These are phyloP conservation scores for Vaccinium macrocarpon DNA, from an alignment of 148 eudicot genomes.

Conservation along the genomic window DNA sequence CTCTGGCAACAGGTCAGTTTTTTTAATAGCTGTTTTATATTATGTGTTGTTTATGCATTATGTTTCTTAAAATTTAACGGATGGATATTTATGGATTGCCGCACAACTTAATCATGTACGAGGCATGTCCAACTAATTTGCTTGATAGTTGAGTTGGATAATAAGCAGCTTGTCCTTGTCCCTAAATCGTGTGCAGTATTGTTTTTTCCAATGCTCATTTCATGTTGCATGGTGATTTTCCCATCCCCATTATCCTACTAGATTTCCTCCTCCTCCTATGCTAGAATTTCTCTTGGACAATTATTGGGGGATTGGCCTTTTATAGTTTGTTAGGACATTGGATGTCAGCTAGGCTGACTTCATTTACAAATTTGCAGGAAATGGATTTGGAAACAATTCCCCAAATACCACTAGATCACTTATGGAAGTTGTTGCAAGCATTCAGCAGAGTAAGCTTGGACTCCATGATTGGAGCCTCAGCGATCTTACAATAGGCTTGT, in stretches of 20 bases:
- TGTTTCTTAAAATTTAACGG: neutral
- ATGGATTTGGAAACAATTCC: slow-evolving; percentile 48
- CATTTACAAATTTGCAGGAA: slow-evolving; percentile 35
- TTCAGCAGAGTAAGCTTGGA: slow-evolving; percentile 80
- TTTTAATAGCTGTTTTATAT: slow-evolving; percentile 6
- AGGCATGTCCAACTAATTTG: neutral
- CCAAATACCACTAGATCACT: slow-evolving; percentile 67
- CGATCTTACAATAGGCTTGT: slow-evolving; percentile 89
- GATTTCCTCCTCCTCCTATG: neutral
- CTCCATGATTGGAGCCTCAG: slow-evolving; percentile 89
- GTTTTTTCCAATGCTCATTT: neutral
- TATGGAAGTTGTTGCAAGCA: slow-evolving; percentile 67
- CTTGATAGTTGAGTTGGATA: neutral
- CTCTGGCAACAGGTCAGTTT: slow-evolving; percentile 70
- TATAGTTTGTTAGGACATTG: neutral
- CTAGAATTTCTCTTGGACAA: neutral
- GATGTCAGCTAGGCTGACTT: neutral
- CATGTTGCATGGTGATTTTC: neutral
- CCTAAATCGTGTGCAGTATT: neutral
- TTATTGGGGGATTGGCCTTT: neutral
- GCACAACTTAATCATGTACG: neutral
- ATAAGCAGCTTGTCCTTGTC: neutral
- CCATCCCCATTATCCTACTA: neutral
- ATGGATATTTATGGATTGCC: neutral
- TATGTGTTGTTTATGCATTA: neutral